Percentiles rank a stretch among this genome's conserved stretches.
phyloP scores from a whole-genome alignment of 768 basidiomycete species.

The Tephrocybe rancida region DNA sequence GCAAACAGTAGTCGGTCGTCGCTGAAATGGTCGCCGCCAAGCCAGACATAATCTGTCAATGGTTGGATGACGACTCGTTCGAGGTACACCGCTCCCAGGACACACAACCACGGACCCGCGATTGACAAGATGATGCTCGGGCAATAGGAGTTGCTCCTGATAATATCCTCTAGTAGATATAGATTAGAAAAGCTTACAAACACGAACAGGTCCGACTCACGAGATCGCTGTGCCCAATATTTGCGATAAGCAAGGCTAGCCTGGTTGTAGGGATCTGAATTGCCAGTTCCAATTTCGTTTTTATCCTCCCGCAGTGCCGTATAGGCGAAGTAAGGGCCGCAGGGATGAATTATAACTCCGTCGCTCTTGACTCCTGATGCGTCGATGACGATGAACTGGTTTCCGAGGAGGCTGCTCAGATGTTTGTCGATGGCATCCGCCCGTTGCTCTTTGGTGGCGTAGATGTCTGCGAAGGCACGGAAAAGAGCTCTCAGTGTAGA shows the following conservation, averaged over 20 bases:
- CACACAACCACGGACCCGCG: slow-evolving; percentile 18
- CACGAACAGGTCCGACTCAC: background rate
- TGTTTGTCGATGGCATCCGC: too few relatives aligned
- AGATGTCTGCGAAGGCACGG: background rate
- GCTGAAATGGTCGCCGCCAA: slow-evolving; percentile 4
- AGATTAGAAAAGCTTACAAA: background rate
- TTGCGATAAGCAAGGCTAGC: background rate
- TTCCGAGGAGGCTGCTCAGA: too few relatives aligned
- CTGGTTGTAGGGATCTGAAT: slow-evolving; percentile 1
- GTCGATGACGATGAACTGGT: too few relatives aligned
- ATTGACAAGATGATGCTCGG: slow-evolving; percentile 16
- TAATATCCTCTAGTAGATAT: background rate
- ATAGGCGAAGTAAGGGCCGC: background rate
- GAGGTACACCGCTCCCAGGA: slow-evolving; percentile 17
- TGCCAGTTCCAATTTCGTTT: background rate
- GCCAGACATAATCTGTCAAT: slow-evolving; percentile 17
- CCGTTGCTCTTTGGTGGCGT: too few relatives aligned
- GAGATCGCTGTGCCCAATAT: background rate
- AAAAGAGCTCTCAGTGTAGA: background rate
- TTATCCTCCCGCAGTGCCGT: background rate
- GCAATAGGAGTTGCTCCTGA: slow-evolving; percentile 8
- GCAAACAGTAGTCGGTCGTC: background rate
- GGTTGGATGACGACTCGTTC: slow-evolving; percentile 15
- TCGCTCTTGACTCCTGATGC: too few relatives aligned
- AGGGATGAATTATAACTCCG: background rate